phyloP scores from a whole-genome alignment of 1,284 basidiomycete genomes.

The Abortiporus biennis region DNA sequence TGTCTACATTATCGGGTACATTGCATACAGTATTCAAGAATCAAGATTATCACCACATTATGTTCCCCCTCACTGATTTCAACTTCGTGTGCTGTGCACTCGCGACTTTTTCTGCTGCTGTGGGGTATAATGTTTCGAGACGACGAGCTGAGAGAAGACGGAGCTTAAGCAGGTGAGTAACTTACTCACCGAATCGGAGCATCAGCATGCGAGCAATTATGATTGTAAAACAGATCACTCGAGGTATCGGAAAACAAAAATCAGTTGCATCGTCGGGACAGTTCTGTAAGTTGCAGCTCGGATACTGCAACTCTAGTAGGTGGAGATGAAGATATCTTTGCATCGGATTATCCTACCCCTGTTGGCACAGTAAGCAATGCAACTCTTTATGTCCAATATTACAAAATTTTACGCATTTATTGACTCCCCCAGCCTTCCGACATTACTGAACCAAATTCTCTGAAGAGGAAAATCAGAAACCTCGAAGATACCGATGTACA shows the following conservation, averaged over 20 bases:
- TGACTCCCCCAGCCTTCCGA: slow-evolving; percentile 11
- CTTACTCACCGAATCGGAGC: neutral
- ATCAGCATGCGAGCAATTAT: slow-evolving; percentile 2
- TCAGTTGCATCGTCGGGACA: no score
- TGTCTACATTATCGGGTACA: no score
- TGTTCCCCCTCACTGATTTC: slow-evolving; percentile 25
- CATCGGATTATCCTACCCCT: slow-evolving; percentile 14
- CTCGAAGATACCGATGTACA: slow-evolving; percentile 14
- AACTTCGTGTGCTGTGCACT: slow-evolving; percentile 23
- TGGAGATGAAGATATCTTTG: slow-evolving; percentile 10
- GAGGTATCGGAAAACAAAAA: no score
- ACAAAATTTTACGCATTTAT: neutral
- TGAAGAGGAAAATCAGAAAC: slow-evolving; percentile 17
- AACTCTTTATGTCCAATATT: neutral
- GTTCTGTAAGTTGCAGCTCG: neutral
- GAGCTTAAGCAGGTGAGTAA: slow-evolving; percentile 13
- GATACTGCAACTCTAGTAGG: slow-evolving; percentile 9
- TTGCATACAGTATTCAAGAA: no score
- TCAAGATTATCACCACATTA: slow-evolving; percentile 3
- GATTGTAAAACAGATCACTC: no score
- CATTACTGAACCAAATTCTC: slow-evolving; percentile 15
- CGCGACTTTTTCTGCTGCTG: slow-evolving; percentile 24
- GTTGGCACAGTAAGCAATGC: slow-evolving; percentile 15
- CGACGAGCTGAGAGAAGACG: slow-evolving; percentile 12
- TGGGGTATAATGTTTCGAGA: slow-evolving; percentile 21